These are phyloP conservation scores for Picochlorum sp. DNA, from an alignment of 139 green algal species.

Conservation along the genomic window DNA sequence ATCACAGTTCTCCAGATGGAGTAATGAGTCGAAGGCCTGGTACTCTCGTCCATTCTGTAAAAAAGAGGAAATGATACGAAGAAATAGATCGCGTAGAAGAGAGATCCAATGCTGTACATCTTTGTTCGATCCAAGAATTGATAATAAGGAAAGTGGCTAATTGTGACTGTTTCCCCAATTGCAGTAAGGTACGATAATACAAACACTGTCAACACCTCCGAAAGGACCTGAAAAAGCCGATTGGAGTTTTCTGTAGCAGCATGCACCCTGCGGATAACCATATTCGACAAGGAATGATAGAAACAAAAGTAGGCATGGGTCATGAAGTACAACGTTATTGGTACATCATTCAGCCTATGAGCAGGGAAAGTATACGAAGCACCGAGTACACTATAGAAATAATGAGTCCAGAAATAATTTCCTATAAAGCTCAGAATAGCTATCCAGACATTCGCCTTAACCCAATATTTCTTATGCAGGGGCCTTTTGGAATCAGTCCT, in stretches of 20 bases:
- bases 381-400: constrained; percentile 92
- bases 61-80: constrained; percentile 92
- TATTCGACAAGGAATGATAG: constrained; percentile 91
- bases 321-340: constrained; percentile 92
- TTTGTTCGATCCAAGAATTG: constrained; percentile 47
- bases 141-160: constrained; percentile 95
- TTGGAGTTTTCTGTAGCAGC: constrained; percentile 1
- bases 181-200: constrained; percentile 82
- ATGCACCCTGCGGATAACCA: constrained; percentile 50
- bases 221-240: neutral
- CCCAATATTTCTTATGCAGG: constrained; percentile 72
- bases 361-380: constrained; percentile 87
- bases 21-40: constrained; percentile 7
- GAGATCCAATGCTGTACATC: constrained; percentile 88
- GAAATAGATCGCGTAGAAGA: constrained; percentile 99
- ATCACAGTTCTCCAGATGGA: constrained; percentile 33
- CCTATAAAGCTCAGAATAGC: constrained; percentile 93
- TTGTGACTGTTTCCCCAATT: constrained; percentile 91
- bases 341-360: constrained; percentile 79
- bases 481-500: constrained; percentile 62
- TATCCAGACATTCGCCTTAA: constrained; percentile 97
- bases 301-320: constrained; percentile 99
- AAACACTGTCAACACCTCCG: constrained; percentile 57
- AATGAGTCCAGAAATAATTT: constrained; percentile 99
- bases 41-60: constrained; percentile 69